Percentiles rank a stretch among this genome's conserved stretches.
phyloP scores from a whole-genome alignment of 768 basidiomycete genomes.

The Serpula lacrymans region DNA sequence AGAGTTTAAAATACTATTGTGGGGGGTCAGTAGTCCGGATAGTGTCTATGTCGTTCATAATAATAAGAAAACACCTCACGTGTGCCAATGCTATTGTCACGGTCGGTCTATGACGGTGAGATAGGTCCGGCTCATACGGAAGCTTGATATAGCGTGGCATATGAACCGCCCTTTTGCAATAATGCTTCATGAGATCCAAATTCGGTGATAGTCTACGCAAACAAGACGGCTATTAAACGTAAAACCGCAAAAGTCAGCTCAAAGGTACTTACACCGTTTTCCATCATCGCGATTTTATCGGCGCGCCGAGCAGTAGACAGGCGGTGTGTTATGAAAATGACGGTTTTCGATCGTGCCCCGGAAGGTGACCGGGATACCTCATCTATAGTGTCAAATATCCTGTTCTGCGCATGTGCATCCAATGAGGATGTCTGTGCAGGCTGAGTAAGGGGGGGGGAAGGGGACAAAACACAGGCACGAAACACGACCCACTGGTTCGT shows the following conservation, averaged over 20 bases:
- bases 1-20: too few species aligned
- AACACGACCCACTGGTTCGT: slow-evolving; percentile 65
- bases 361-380: slow-evolving; percentile 54
- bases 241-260: slow-evolving; percentile 7
- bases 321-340: slow-evolving; percentile 82
- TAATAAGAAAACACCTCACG: too few species aligned
- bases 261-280: slow-evolving; percentile 52
- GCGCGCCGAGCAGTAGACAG: slow-evolving; percentile 78
- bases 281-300: slow-evolving; percentile 87
- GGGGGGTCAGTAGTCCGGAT: too few species aligned
- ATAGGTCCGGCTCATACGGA: slow-evolving; percentile 44
- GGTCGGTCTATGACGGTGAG: slow-evolving; percentile 8
- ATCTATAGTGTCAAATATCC: slow-evolving; percentile 74
- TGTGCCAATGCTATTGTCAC: too few species aligned
- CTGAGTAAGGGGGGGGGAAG: slow-evolving; percentile 3
- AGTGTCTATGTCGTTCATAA: too few species aligned
- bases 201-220: slow-evolving; percentile 62
- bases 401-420: slow-evolving; percentile 76
- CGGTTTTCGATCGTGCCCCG: slow-evolving; percentile 62
- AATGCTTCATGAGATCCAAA: slow-evolving; percentile 74
- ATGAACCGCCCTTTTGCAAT: slow-evolving; percentile 54
- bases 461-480: slow-evolving; percentile 5
- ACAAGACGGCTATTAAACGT: slow-evolving; percentile 18
- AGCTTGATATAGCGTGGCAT: slow-evolving; percentile 67
- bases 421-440: slow-evolving; percentile 66